Base-by-base conservation (phyloP, 83 land plant species). In the Diphasiastrum complanatum region DNA sequence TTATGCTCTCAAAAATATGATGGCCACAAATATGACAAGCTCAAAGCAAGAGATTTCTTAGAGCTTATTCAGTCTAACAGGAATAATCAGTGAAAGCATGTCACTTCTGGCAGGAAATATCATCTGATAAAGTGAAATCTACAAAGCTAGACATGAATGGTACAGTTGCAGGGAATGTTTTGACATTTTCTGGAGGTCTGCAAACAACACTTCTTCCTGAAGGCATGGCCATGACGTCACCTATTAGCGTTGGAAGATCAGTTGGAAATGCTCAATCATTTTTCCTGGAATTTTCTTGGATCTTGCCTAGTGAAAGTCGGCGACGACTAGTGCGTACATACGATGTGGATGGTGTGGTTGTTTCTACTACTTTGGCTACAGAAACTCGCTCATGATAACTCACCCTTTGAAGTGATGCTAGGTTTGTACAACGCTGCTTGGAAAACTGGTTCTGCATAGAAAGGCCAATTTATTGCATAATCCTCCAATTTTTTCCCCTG, bases 241-340 rank as follows among this genome's bases (percentile, higher is more conserved):
- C 76, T 31, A 52, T 52, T 34, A 73, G 73, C 35, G 76, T 73
- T 28, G 76, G 71, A 19, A 35, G 59, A 25, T 63, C 66, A 16
- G 76, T 73, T 5, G 64, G 65, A 16, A 29, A 60, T 19, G 35
- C 61, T 37, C 72, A 66, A 35, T 60, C 76, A 12, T 73, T 73
- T 48, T 61, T 45, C 65, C 64, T 73, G 22, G 76, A 73, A 34
- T 67, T 73, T 30, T 66, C 71, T 2, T 73, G 76, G 76, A 64
- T 73, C 1, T 63, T 67, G 41, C 38, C 72, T 5, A 71, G 72
- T 19, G 64, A 61, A 36, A 28, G 51, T 51, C 33, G 76, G 23
- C 76, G 72, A 2, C 35, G 76, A 14, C 26, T 73, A 8, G 60
- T 73, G 22, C 64, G 76, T 11, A 73, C 76, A 5, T 67, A 67